Evolutionary conservation across 108 stramenopile species (phyloP).

Genomic region (Nitzschia putrida): DNA sequence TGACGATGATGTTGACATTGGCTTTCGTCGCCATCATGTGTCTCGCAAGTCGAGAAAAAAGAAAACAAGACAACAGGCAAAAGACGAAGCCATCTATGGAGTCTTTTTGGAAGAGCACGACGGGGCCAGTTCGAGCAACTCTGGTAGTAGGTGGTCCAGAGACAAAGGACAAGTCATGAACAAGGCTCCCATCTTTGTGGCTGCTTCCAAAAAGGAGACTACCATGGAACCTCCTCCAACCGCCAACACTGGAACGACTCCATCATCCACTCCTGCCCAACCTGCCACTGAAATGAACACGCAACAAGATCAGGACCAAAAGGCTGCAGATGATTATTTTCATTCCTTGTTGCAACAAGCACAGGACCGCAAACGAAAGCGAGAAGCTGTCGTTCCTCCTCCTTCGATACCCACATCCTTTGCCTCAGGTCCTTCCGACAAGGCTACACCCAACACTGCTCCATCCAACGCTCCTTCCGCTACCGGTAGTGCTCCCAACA

Average conservation of each 20-base stretch:
- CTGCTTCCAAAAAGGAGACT: constrained; percentile 13
- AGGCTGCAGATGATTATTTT: constrained; percentile 42
- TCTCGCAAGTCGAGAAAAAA: neutral
- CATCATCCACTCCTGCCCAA: neutral
- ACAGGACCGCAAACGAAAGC: constrained; percentile 15
- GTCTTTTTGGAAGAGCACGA: constrained; percentile 28
- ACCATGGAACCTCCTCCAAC: neutral
- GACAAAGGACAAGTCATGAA: neutral
- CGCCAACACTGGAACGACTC: constrained; percentile 9
- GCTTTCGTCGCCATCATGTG: constrained; percentile 36
- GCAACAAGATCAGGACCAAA: constrained; percentile 31
- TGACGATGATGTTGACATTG: constrained; percentile 45
- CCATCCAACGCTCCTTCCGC: too few species aligned
- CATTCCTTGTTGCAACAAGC: constrained; percentile 22
- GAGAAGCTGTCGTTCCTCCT: neutral
- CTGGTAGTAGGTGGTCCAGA: neutral
- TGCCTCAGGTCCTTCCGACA: neutral
- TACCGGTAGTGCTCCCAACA: too few species aligned
- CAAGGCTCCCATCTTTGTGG: constrained; percentile 25
- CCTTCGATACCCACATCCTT: neutral
- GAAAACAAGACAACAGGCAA: constrained; percentile 10
- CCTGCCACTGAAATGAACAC: neutral
- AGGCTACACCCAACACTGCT: constrained; percentile 1
- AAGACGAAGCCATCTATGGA: constrained; percentile 47
- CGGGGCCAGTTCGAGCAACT: neutral